Base-by-base conservation (phyloP, 306 rosid genomes). In the Dicorynia guianensis region DNA sequence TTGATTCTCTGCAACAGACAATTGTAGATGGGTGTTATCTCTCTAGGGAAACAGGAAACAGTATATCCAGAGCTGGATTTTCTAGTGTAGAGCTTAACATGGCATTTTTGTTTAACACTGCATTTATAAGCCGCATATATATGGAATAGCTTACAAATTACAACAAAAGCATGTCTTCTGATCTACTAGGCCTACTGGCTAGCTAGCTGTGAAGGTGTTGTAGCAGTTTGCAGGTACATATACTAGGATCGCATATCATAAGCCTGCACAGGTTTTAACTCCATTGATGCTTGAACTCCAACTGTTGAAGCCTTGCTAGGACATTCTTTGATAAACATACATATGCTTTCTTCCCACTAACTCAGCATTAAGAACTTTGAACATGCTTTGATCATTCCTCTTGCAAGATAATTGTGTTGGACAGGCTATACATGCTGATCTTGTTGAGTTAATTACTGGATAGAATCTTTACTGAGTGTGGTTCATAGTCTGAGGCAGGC, bases 11-110 rank as follows among this genome's bases (percentile, higher is more conserved):
- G 55, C 98, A 95, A 81, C 93, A 87, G 78, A 78, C 78, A 49
- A 7, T 90, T 47, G 46, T 85, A 54, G 99, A 90, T 76, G 93
- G 96, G 40, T 95, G 97, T 71, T 92, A 89, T 72, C 91, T 95
- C 62, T 86, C 90, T 38, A 76, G 96, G 69, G 85, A 87, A 71
- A 90, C 93, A n/a, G 92, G 87, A 73, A 55, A 48, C 49, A 46
- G 17, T 9, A 90, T 95, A 83, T 77, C 85, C 13, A 74, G 42
- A 46, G 91, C 93, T 9, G 97, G 91, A 76, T 92, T 95, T 81
- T 83, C 97, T 11, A 67, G 60, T 40, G 83, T 92, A 62, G 88
- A 90, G 68, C 82, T 92, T 17, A 81, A 75, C 69, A 75, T 38
- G 64, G 75, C 85, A 68, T 74, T 63, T 77, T 48, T 94, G 68